A percentile compares a stretch with the other conserved stretches of the same genome.
Evolutionary conservation across 768 basidiomycete genomes (phyloP).

Genomic region (Cyathus striatus): DNA sequence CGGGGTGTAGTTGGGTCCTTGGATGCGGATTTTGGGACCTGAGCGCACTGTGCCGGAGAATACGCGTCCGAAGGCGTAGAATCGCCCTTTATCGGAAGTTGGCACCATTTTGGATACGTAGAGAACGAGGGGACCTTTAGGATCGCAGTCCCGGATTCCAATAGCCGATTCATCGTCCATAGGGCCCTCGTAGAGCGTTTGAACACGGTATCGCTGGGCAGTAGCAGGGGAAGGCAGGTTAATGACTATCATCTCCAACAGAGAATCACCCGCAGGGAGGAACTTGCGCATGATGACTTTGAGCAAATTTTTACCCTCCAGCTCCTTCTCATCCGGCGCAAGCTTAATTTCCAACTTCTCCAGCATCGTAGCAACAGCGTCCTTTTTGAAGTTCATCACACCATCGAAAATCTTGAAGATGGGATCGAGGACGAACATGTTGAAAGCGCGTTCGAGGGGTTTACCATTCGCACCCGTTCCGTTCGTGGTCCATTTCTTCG

Average conservation of each 20-base stretch:
- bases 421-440: constrained; percentile 96
- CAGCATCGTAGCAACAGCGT: constrained; percentile 73
- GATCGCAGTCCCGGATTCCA: constrained; percentile 96
- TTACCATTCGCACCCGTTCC: constrained; percentile 74
- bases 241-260: constrained; percentile 99
- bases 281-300: constrained; percentile 99
- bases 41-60: constrained; percentile 97
- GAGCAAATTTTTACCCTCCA: constrained; percentile 93
- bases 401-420: constrained; percentile 98
- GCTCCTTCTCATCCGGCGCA: constrained; percentile 80
- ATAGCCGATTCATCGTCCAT: constrained; percentile 99
- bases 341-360: constrained; percentile 97
- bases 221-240: constrained; percentile 97
- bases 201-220: constrained; percentile 97
- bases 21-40: constrained; percentile 98
- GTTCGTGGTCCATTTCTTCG: constrained; percentile 93
- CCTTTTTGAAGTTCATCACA: constrained; percentile 99
- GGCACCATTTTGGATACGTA: constrained; percentile 99
- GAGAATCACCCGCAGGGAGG: constrained; percentile 96
- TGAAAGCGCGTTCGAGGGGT: constrained; percentile 94
- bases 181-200: constrained; percentile 99
- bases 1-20: constrained; percentile 97
- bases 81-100: constrained; percentile 98
- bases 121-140: constrained; percentile 91
- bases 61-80: constrained; percentile 99